Evolutionary conservation across 2,329 filamentous ascomycete genomes (phyloP), one percentile per base, ranked within the genome.

Genomic region (Arthrobotrys entomopaga): DNA sequence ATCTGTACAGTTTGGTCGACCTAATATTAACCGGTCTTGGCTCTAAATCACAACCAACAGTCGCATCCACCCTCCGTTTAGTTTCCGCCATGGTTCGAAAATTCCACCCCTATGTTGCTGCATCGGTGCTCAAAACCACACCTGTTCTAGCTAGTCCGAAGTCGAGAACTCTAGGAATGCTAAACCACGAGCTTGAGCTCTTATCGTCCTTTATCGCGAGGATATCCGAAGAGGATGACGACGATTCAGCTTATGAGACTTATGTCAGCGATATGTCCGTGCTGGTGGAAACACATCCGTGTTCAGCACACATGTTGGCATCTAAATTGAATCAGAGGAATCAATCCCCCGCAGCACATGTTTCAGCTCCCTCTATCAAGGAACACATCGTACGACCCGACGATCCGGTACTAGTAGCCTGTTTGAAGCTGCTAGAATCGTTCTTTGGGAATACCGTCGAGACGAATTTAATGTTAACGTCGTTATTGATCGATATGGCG

Each of bases 401-500:
- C 64, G 89, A 89, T 77, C 88, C 86, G 49, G 85, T 89, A 40
- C 84, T 89, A 53, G 87, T 87, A 80, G 87, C 91, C 7, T 83
- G 91, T 1, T 82, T 91, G 8, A 89, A 90, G 49, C 85, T 94
- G 6, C 82, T 99, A 10, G 86, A 90, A 50, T 89, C 86, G 0
- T 99, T 98, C 79, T 92, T 97, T 78, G 86, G 91, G 3, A 99
- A 99, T 78, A 90, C 92, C 1, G 89, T 98, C 1, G 92, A 97
- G 78, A 93, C 91, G 1, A 99, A 99, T 78, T 83, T 99, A 2
- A 91, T 90, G 0, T 84, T 97, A 1, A 98, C 94, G 0, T 91
- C 96, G 78, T 87, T 91, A 0, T 84, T 98, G 49, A 87, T 96
- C 26, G 90, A 92, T 77, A 84, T 99, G 46, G 91, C 91, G 10